Base-by-base conservation (phyloP, 805 yeast genomes). In the Starmerella sp. region DNA sequence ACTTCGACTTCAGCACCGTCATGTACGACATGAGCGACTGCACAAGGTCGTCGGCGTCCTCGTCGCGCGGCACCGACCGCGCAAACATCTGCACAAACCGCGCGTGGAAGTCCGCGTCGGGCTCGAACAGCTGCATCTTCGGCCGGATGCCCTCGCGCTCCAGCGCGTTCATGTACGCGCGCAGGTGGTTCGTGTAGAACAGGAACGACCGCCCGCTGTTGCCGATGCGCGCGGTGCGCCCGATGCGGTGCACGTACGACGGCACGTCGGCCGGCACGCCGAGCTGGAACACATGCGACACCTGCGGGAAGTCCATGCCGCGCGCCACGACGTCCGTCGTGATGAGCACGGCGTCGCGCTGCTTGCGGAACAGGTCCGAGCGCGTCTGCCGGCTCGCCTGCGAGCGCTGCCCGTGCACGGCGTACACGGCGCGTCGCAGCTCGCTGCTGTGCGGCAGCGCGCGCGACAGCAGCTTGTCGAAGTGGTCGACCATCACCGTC, bases 181-280 rank as follows among this genome's bases (percentile, higher is more conserved):
- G 61, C 67, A 89, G 95, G 49, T 72, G 69, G 58, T 75, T 68
- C 34, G 84, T 73, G 48, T 81, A 63, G 65, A 80, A 82, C 56
- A 85, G 67, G 14, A 79, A 69, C 5, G 96, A 86, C 49, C 76
- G 74, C 59, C 97, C 97, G 29, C 75, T 72, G 56, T 77, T 77
- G 54, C 96, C 96, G 54, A 90, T 95, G 72, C 97, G 81, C 44
- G 95, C 97, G 14, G 97, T 91, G 76, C 97, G 83, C 57, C 97
- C 97, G 65, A 91, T 83, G 69, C 95, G 83, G 71, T 91, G 97
- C 56, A 89, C 81, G 67, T 90, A 89, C 59, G 84, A 83, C n/a
- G 90, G 79, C 29, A 81, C 70, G 55, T 83, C 86, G 48, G 76
- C 71, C 57, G 93, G 86, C n/a, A 82, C 76, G 61, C 91, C 86